Conservation (phyloP, 2,329 filamentous ascomycete genomes). For the Apiospora saccharicola region DNA sequence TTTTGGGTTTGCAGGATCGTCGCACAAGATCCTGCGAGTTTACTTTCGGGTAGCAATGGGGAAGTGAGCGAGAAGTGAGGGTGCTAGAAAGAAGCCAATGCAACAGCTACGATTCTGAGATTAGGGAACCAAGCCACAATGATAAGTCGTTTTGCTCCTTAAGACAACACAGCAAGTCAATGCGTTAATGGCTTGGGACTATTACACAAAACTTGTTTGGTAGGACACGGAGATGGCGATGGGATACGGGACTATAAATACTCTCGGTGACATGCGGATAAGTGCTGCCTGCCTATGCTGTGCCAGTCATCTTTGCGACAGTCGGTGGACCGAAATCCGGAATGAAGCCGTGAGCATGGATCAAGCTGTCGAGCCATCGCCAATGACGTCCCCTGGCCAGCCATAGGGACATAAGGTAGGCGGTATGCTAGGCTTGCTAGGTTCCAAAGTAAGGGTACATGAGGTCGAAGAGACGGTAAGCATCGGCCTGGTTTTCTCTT, state of each 20-base stretch:
- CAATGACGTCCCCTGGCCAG: not conserved
- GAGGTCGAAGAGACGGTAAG: not conserved
- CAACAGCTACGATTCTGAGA: constrained; percentile 4
- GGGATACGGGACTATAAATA: not conserved
- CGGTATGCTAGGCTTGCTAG: not conserved
- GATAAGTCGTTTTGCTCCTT: not conserved
- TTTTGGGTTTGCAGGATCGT: constrained; percentile 3
- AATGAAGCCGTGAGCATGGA: constrained; percentile 5
- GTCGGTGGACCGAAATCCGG: constrained; percentile 12
- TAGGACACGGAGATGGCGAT: not conserved
- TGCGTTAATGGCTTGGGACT: not conserved
- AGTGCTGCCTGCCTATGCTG: not conserved
- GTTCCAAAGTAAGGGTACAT: not conserved
- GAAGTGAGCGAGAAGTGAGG: not conserved
- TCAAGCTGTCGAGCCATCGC: not conserved
- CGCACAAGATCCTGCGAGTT: constrained; percentile 1
- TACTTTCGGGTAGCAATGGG: constrained; percentile 5
- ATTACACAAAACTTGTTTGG: constrained; percentile 4
- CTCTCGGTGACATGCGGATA: not conserved
- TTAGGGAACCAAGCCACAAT: constrained; percentile 11
- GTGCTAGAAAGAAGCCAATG: not conserved
- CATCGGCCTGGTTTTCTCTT: not conserved
- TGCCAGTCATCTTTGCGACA: constrained; percentile 15
- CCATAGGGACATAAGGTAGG: not conserved
- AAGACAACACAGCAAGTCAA: constrained; percentile 8